phyloP scores from a whole-genome alignment of 441 rosid species.

The Populus hybrid region DNA sequence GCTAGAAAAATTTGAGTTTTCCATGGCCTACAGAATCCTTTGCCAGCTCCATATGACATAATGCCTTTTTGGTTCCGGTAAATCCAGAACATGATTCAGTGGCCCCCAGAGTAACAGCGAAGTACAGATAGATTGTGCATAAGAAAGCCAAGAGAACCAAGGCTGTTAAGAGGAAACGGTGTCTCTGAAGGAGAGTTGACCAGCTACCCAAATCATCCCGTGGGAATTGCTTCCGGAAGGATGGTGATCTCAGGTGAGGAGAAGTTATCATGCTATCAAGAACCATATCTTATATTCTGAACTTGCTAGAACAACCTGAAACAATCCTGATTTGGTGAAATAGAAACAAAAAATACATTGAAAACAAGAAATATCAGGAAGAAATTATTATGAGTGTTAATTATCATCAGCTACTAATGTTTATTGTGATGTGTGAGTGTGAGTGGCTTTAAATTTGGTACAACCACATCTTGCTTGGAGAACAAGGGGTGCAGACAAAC shows the following conservation, averaged over 20 bases:
- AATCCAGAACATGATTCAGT: constrained; percentile 16
- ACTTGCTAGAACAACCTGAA: constrained; percentile 30
- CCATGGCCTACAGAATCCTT: constrained; percentile 51
- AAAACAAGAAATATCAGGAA: not conserved
- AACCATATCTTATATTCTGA: constrained; percentile 41
- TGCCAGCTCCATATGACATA: constrained; percentile 52
- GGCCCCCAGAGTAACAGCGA: constrained; percentile 31
- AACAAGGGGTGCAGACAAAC: not conserved
- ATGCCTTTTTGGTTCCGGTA: constrained; percentile 49
- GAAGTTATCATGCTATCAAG: constrained; percentile 67
- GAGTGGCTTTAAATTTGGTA: not conserved
- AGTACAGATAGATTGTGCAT: constrained; percentile 19
- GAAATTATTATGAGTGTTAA: not conserved
- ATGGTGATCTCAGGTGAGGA: constrained; percentile 66
- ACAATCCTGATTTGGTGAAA: not conserved
- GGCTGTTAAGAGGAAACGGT: constrained; percentile 78
- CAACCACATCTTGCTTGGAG: not conserved
- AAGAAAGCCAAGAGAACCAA: constrained; percentile 53
- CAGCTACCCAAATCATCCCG: constrained; percentile 82
- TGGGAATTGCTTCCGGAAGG: constrained; percentile 53
- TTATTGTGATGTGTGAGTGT: not conserved
- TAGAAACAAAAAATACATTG: not conserved
- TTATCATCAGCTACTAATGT: not conserved
- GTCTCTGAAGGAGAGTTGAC: constrained; percentile 66
- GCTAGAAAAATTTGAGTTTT: constrained; percentile 63